These are phyloP conservation scores for Calycina herbarum DNA, from an alignment of 2,329 filamentous ascomycete species.

Conservation along the genomic window DNA sequence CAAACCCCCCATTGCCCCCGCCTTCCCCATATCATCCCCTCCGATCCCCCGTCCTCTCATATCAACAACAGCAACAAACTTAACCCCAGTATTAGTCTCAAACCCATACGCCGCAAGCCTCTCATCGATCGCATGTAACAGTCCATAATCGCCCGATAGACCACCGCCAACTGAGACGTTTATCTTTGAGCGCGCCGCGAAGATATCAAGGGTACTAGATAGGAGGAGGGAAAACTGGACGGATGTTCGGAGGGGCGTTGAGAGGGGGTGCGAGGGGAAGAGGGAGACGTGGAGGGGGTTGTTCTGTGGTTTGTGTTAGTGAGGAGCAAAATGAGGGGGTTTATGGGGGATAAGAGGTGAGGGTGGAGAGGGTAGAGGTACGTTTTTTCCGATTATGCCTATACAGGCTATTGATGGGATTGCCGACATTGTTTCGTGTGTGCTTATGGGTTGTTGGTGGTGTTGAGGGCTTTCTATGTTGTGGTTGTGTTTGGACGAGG, in stretches of 20 bases:
- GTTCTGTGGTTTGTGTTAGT: conserved; percentile 59
- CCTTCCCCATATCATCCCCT: conserved; percentile 38
- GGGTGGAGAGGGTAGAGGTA: conserved; percentile 44
- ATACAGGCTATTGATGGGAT: conserved; percentile 88
- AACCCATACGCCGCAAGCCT: conserved; percentile 91
- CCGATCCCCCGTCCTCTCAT: conserved; percentile 66
- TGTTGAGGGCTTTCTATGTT: background rate
- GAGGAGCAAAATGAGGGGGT: background rate
- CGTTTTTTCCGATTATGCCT: conserved; percentile 90
- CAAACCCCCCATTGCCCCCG: conserved; percentile 43
- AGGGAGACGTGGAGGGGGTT: conserved; percentile 92
- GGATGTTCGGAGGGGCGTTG: conserved; percentile 61
- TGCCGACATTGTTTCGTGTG: conserved; percentile 45
- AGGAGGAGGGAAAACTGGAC: conserved; percentile 91
- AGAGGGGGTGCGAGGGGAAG: conserved; percentile 62
- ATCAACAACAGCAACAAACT: conserved; percentile 87
- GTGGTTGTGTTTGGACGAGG: conserved; percentile 6
- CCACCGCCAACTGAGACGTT: conserved; percentile 54
- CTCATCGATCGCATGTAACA: conserved; percentile 92
- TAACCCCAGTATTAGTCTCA: conserved; percentile 93
- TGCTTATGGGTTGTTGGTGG: conserved; percentile 8
- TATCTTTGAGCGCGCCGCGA: conserved; percentile 78
- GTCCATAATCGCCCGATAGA: conserved; percentile 80
- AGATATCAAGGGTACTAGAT: conserved; percentile 89
- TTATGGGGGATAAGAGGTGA: background rate